Conservation (phyloP, 2,329 filamentous ascomycete species). For the Penicillium sp. region DNA sequence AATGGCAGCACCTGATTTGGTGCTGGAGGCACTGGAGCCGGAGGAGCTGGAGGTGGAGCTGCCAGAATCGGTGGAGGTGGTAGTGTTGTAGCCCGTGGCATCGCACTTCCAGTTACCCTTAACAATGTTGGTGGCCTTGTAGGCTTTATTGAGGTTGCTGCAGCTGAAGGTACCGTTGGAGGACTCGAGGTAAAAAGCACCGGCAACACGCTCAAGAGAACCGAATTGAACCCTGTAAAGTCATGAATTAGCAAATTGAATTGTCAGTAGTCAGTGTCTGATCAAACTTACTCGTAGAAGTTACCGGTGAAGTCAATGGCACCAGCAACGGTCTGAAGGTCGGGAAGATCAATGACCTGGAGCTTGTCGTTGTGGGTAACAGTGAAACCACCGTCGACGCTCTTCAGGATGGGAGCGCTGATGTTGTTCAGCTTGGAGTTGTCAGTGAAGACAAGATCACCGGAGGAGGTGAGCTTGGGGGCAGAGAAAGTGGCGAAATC, state of each 20-base stretch:
- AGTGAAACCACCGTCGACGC: slow-evolving; percentile 74
- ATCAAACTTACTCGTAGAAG: slow-evolving; percentile 72
- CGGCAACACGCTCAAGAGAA: slow-evolving; percentile 64
- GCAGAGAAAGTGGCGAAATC: slow-evolving; percentile 45
- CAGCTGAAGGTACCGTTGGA: slow-evolving; percentile 62
- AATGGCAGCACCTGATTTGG: slow-evolving; percentile 40
- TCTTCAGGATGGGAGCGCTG: slow-evolving; percentile 66
- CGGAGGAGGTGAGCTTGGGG: slow-evolving; percentile 48
- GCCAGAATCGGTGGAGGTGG: slow-evolving; percentile 24
- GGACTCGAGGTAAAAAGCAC: slow-evolving; percentile 68
- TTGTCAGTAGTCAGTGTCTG: neutral
- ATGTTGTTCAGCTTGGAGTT: slow-evolving; percentile 67
- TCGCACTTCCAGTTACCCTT: slow-evolving; percentile 50
- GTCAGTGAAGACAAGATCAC: slow-evolving; percentile 57
- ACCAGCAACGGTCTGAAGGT: slow-evolving; percentile 69
- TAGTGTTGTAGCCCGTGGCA: slow-evolving; percentile 37
- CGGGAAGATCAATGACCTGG: slow-evolving; percentile 62
- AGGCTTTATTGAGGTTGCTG: slow-evolving; percentile 51
- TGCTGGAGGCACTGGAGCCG: slow-evolving; percentile 27
- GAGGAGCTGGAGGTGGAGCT: slow-evolving; percentile 24
- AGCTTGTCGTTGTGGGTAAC: slow-evolving; percentile 89
- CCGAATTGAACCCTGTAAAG: slow-evolving; percentile 66
- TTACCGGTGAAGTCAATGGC: slow-evolving; percentile 82
- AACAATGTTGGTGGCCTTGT: slow-evolving; percentile 38
- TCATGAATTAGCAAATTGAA: slow-evolving; percentile 12